Evolutionary conservation across 1,284 basidiomycete species (phyloP), one percentile per base, ranked within the genome.

Genomic region (Omphalotus olearius): DNA sequence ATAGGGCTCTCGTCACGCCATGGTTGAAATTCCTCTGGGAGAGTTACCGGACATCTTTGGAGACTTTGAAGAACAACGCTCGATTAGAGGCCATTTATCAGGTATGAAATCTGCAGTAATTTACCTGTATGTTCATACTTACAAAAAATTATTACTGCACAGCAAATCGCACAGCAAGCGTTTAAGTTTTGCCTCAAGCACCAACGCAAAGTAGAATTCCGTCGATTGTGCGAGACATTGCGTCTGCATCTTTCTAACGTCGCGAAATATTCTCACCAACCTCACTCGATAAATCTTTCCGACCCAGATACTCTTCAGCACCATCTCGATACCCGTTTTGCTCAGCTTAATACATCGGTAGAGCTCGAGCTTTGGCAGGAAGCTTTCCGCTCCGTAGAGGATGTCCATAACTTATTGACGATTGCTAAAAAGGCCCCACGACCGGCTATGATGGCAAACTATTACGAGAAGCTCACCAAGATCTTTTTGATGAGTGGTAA

Each of bases 281-380:
- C 90, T 13, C 93, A 98, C 68, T 81, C 94, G n/a, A 96, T 99
- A 80, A 98, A 99, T 74, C 86, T 99, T 44, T 85, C 90, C 55
- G 97, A 99, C 68, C 82, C 95, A 28, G 97, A 99, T 62, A 98
- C 91, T 17, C 87, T 99, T 42, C 91, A 97, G 66, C 93, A 93
- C 61, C 93, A 98, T 71, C 88, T 99, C 56, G 97, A 99, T 69
- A 98, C 94, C 16, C 93, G 97, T 54, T 98, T 99, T 68, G 90
- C 93, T 33, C 96, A 99, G 75, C 85, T 99, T 58, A 94, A 96
- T 66, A 90, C 93, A n/a, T 95, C 95, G 6, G 95, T 98, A 57
- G 93, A 98, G 69, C 87, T 99, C 57, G 97, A 99, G 73, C 81
- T 99, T 45, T 99, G 96, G 97, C 96, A 98, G 67, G 96, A 99